A percentile compares a stretch with the other conserved stretches of the same genome.
phyloP scores from a whole-genome alignment of 768 basidiomycete genomes.

The Xerocomus potaroensis region DNA sequence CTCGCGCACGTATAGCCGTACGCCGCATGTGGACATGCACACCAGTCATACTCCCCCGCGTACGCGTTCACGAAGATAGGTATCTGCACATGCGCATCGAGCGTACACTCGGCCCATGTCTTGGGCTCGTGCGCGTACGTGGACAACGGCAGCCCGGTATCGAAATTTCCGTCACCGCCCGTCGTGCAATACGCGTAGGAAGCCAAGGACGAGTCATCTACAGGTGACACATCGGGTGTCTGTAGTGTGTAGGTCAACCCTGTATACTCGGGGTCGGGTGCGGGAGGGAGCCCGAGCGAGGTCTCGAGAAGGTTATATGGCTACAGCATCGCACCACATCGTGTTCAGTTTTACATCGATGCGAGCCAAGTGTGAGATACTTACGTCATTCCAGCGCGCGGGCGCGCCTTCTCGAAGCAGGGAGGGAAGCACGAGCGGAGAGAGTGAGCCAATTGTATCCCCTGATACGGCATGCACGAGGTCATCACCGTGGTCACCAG shows the following conservation, averaged over 20 bases:
- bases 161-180: constrained; percentile 4
- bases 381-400: constrained; percentile 34
- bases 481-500: constrained; percentile 23
- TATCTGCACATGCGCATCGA: constrained; percentile 14
- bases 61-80: constrained; percentile 31
- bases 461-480: constrained; percentile 14
- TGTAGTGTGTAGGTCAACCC: constrained; percentile 21
- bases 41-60: constrained; percentile 24
- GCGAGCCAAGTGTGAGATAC: constrained; percentile 8
- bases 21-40: constrained; percentile 13
- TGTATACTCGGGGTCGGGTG: constrained; percentile 20
- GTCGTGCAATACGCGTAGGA: constrained; percentile 18
- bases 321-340: constrained; percentile 14
- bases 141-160: constrained; percentile 8
- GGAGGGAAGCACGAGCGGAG: constrained; percentile 30
- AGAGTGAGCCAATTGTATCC: constrained; percentile 26
- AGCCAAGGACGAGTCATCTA: constrained; percentile 20
- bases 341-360: background rate
- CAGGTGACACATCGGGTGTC: constrained; percentile 22
- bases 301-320: constrained; percentile 34
- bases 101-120: constrained; percentile 24
- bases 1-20: constrained; percentile 15
- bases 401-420: constrained; percentile 26
- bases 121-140: constrained; percentile 23
- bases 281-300: constrained; percentile 25